Conservation (phyloP, 371 early-diverging fungal species). For the Mucor irregularis region DNA sequence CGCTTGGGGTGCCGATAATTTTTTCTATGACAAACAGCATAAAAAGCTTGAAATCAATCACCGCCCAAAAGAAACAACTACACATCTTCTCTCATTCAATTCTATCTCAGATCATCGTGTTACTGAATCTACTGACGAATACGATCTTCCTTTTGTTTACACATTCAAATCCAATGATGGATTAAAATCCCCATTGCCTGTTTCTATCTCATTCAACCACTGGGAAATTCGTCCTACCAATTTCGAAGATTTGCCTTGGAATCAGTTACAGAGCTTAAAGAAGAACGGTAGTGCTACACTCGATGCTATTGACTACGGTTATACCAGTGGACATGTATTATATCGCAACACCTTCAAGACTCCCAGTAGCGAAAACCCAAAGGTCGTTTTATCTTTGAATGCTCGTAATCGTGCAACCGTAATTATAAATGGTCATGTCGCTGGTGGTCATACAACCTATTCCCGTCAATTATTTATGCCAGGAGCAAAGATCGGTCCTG, state of each 20-base stretch:
- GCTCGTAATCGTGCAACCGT: conserved; percentile 72
- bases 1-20: conserved; percentile 54
- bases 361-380: conserved; percentile 17
- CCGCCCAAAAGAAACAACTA: conserved; percentile 17
- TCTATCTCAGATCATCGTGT: conserved; percentile 10
- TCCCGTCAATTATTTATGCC: conserved; percentile 60
- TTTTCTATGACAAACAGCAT: conserved; percentile 31
- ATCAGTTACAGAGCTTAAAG: conserved; percentile 31
- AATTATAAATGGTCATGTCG: conserved; percentile 63
- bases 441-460: conserved; percentile 83
- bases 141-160: conserved; percentile 30
- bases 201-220: conserved; percentile 20
- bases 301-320: conserved; percentile 60
- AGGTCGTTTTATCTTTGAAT: conserved; percentile 58
- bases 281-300: conserved; percentile 14
- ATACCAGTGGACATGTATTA: conserved; percentile 67
- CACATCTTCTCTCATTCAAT: conserved; percentile 36
- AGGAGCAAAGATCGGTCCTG: conserved; percentile 78
- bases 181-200: conserved; percentile 14
- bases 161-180: conserved; percentile 16
- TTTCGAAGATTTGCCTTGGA: conserved; percentile 46
- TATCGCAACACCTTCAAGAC: conserved; percentile 49
- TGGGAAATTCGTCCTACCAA: conserved; percentile 37
- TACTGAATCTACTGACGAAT: background rate
- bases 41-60: conserved; percentile 34